These are phyloP conservation scores for Suhomyces yuchorum DNA, from an alignment of 1,139 yeast species.

Conservation along the genomic window DNA sequence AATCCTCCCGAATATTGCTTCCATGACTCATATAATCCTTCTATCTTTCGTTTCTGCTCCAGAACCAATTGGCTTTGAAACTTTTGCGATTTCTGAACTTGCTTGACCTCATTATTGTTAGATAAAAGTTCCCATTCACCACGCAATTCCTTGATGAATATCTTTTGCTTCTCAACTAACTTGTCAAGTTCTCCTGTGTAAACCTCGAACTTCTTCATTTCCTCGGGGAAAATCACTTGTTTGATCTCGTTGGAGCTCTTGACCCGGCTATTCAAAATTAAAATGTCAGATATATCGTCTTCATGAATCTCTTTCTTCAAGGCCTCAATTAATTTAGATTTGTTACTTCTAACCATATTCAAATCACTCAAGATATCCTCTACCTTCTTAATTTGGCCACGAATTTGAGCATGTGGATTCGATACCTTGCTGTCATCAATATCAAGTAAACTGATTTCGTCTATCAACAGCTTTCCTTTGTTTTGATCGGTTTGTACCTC, in stretches of 20 bases:
- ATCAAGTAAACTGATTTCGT: conserved; percentile 58
- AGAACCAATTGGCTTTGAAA: conserved; percentile 24
- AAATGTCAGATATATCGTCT: conserved; percentile 82
- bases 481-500: conserved; percentile 14
- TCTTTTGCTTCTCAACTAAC: conserved; percentile 64
- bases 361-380: conserved; percentile 51
- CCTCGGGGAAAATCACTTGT: conserved; percentile 64
- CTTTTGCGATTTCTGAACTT: conserved; percentile 36
- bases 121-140: conserved; percentile 58
- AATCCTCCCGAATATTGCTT: conserved; percentile 59
- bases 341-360: conserved; percentile 55
- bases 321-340: conserved; percentile 60
- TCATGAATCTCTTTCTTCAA: conserved; percentile 71
- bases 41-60: conserved; percentile 34
- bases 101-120: conserved; percentile 45
- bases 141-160: conserved; percentile 58
- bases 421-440: conserved; percentile 50
- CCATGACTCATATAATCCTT: conserved; percentile 58
- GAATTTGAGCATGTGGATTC: conserved; percentile 23
- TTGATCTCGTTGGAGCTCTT: conserved; percentile 60
- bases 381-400: conserved; percentile 38
- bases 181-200: conserved; percentile 68
- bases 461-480: conserved; percentile 17
- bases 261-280: conserved; percentile 66
- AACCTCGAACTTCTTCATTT: conserved; percentile 75